Percentiles rank a stretch among this genome's conserved stretches.
These are phyloP conservation scores for Sugiyamaella mastotermitis DNA, from an alignment of 805 yeast species.

Conservation along the genomic window DNA sequence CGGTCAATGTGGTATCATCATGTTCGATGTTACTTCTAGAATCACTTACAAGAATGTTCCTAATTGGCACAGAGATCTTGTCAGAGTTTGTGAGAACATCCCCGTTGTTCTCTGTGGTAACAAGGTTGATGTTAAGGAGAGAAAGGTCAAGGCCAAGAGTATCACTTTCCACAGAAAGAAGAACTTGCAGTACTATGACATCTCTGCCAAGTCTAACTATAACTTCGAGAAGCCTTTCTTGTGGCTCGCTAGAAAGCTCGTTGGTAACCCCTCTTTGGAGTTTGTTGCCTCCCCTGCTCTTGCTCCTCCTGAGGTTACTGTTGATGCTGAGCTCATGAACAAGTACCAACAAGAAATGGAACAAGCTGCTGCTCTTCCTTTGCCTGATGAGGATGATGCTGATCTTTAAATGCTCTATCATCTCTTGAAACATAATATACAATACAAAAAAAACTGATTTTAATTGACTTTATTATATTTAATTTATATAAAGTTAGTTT, in stretches of 20 bases:
- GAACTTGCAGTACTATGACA: constrained; percentile 98
- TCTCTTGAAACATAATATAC: no score
- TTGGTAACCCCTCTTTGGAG: constrained; percentile 96
- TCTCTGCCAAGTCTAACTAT: constrained; percentile 98
- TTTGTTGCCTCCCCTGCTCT: constrained; percentile 99
- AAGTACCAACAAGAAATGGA: constrained; percentile 99
- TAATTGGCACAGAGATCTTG: constrained; percentile 99
- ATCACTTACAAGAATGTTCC: constrained; percentile 99
- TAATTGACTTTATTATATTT: no score
- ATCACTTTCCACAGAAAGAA: constrained; percentile 99
- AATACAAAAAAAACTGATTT: no score
- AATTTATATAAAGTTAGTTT: no score
- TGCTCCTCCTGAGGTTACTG: constrained; percentile 99
- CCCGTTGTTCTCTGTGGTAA: constrained; percentile 99
- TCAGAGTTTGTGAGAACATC: constrained; percentile 98
- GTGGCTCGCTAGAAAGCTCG: constrained; percentile 99
- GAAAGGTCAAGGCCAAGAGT: constrained; percentile 99
- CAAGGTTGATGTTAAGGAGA: constrained; percentile 99
- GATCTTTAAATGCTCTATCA: constrained; percentile 67
- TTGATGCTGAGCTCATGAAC: constrained; percentile 93
- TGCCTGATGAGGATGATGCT: constrained; percentile 99
- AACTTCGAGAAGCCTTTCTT: constrained; percentile 99
- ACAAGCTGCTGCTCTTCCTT: constrained; percentile 98
- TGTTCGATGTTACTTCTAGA: constrained; percentile 99
- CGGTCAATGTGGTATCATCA: constrained; percentile 99